phyloP scores from a whole-genome alignment of 306 rosid genomes.

The Macrotyloma uniflorum region DNA sequence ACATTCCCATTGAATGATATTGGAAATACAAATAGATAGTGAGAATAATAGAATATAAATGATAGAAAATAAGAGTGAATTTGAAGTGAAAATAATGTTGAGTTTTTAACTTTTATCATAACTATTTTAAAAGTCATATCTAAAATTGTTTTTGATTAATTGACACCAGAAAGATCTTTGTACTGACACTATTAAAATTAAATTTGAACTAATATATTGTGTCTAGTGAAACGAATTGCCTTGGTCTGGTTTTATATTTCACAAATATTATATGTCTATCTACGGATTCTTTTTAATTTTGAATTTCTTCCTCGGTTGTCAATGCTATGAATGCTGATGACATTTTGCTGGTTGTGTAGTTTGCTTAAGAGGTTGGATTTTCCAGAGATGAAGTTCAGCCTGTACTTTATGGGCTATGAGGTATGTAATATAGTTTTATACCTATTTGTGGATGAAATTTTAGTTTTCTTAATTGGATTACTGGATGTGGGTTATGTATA shows the following conservation, averaged over 20 bases:
- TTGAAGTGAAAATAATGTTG: not conserved
- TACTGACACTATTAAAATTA: not conserved
- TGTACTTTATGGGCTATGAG: conserved; percentile 93
- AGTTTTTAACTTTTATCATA: not conserved
- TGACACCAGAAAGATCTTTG: not conserved
- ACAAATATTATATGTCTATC: conserved; percentile 2
- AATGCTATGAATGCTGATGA: conserved; percentile 31
- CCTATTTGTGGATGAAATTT: conserved; percentile 22
- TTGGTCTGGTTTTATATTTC: not conserved
- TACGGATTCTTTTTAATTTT: not conserved
- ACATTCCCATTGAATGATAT: no score
- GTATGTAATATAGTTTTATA: conserved; percentile 43
- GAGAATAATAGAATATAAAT: not conserved
- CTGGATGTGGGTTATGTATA: conserved; percentile 27
- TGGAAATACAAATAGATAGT: no score
- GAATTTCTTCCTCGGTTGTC: not conserved
- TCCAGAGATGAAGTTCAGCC: conserved; percentile 87
- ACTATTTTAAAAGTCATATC: not conserved
- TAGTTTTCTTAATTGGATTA: conserved; percentile 14
- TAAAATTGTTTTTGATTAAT: not conserved
- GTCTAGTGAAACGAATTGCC: not conserved
- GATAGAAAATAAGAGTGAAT: no score
- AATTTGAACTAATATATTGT: not conserved
- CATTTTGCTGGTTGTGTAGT: conserved; percentile 47
- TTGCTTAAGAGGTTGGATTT: conserved; percentile 93